Base-by-base conservation (phyloP, 495 filamentous ascomycete species). In the Evernia prunastri region DNA sequence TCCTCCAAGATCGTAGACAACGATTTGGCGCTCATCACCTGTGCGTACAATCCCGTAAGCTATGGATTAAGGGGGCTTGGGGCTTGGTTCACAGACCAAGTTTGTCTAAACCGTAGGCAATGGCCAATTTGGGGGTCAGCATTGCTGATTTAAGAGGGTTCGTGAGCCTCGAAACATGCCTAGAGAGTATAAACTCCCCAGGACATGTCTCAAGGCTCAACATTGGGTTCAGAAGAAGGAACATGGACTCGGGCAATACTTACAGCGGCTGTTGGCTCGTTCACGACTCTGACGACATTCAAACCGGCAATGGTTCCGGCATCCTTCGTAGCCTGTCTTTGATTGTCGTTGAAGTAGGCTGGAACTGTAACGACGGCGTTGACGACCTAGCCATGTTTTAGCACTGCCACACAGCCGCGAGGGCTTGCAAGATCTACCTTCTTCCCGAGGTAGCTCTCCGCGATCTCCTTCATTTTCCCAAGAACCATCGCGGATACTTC, bases 331-430 rank as follows among this genome's bases (percentile, higher is more conserved):
- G 93, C 92, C 81, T 96, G 93, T 75, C 93, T 83, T 79, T 97
- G 93, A 79, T 92, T 93, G 80, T 97, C 93, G 82, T 96, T 97
- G 89, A 97, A 97, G 81, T 97, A 97, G 77, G 93, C 93, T 62
- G 93, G 93, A 57, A 97, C 93, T 64, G 93, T 97, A 67, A 97
- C 91, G 72, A 97, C 93, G 68, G 93, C 93, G 84, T 96, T 92
- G 76, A 89, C n/a, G n/a, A n/a, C n/a, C n/a, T n/a, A n/a, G n/a
- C n/a, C n/a, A n/a, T n/a, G n/a, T n/a, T n/a, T n/a, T n/a, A n/a
- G n/a, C n/a, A n/a, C n/a, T n/a, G n/a, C n/a, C n/a, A n/a, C n/a
- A n/a, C n/a, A n/a, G n/a, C n/a, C n/a, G n/a, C n/a, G n/a, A n/a
- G n/a, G n/a, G n/a, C n/a, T n/a, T n/a, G n/a, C n/a, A n/a, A n/a